Percentiles rank a stretch among this genome's conserved stretches.
Evolutionary conservation across 345 rosid species (phyloP).

Genomic region (Melaleuca alternifolia): DNA sequence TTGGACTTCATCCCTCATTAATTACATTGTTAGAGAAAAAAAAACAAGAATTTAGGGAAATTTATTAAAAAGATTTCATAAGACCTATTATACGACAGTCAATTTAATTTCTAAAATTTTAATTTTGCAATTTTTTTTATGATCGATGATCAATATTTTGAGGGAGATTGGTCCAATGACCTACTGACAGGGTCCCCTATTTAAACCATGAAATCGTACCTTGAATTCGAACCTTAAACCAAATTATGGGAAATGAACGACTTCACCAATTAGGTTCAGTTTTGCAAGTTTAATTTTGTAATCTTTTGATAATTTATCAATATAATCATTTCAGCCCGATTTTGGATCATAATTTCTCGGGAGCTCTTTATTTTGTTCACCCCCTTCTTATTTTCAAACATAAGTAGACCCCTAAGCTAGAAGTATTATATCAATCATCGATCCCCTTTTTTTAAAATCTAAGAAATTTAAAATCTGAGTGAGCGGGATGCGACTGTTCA

Average conservation of each 20-base stretch:
- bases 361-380: not conserved
- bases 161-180: no score
- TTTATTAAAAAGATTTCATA: not conserved
- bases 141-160: no score
- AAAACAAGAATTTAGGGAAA: not conserved
- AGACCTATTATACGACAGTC: fast-evolving
- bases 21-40: not conserved
- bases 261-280: no score
- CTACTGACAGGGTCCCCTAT: no score
- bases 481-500: not conserved
- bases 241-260: no score
- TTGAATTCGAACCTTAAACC: no score
- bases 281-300: no score
- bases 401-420: not conserved
- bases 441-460: no score
- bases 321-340: not conserved
- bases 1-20: not conserved
- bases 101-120: not conserved
- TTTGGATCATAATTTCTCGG: not conserved
- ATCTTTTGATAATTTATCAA: no score
- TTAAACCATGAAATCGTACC: no score
- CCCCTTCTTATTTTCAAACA: not conserved
- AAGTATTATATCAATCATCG: not conserved
- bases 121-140: no score
- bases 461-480: not conserved